Conservation (phyloP, 768 basidiomycete genomes). For the Boletus sensibilis region DNA sequence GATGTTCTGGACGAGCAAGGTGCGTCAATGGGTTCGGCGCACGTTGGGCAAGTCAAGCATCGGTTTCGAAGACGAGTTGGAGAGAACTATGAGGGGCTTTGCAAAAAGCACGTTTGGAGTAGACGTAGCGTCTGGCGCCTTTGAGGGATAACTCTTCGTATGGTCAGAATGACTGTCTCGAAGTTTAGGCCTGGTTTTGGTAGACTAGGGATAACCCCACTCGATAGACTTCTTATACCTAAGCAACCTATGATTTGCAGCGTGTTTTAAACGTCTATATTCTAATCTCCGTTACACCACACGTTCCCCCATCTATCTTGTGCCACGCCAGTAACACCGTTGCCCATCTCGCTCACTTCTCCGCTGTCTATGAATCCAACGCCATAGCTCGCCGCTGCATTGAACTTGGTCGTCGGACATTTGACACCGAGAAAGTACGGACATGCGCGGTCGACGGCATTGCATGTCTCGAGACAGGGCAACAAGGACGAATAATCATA, state of each 20-base stretch:
- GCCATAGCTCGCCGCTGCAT: slow-evolving; percentile 69
- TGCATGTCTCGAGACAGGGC: slow-evolving; percentile 80
- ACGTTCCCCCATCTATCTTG: slow-evolving; percentile 75
- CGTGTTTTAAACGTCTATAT: not conserved
- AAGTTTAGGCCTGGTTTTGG: too few species aligned
- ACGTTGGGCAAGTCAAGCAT: slow-evolving; percentile 39
- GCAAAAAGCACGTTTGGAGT: slow-evolving; percentile 81
- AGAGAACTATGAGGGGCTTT: slow-evolving; percentile 68
- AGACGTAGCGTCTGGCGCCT: slow-evolving; percentile 60
- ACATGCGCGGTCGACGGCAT: slow-evolving; percentile 70
- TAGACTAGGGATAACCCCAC: too few species aligned
- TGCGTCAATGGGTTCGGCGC: slow-evolving; percentile 48
- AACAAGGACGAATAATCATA: slow-evolving; percentile 58
- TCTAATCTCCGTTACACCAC: slow-evolving; percentile 59
- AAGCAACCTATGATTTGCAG: too few species aligned
- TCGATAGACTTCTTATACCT: too few species aligned
- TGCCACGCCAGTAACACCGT: slow-evolving; percentile 51
- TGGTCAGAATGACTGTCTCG: too few species aligned
- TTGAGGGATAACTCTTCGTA: slow-evolving; percentile 52
- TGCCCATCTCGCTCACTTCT: slow-evolving; percentile 41
- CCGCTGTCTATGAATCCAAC: slow-evolving; percentile 69
- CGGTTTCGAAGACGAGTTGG: slow-evolving; percentile 81
- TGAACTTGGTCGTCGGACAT: slow-evolving; percentile 63
- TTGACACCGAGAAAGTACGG: slow-evolving; percentile 68
- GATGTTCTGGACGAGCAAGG: slow-evolving; percentile 61